phyloP scores from a whole-genome alignment of 116 monocot genomes.

The Papilionanthe hybrid region DNA sequence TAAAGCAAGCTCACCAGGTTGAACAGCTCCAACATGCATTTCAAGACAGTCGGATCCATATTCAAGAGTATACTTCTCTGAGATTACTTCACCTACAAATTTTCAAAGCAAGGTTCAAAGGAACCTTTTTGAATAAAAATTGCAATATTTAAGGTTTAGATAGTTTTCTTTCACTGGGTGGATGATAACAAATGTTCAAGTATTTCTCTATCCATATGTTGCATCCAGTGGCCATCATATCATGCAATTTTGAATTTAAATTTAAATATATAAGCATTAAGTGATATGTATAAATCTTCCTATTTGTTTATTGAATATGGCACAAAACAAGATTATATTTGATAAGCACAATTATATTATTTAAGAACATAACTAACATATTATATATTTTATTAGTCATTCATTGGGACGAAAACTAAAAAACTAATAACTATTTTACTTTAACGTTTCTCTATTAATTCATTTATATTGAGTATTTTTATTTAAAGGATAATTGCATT shows the following conservation, averaged over 20 bases:
- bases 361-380: no score
- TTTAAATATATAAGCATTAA: neutral
- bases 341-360: no score
- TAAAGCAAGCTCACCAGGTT: constrained; percentile 67
- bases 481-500: no score
- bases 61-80: constrained; percentile 72
- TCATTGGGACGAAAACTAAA: no score
- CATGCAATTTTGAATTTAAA: neutral
- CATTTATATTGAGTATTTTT: no score
- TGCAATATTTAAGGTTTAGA: neutral
- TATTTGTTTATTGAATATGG: no score
- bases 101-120: constrained; percentile 1
- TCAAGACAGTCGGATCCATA: constrained; percentile 88
- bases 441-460: no score
- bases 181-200: no score
- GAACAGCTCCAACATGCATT: constrained; percentile 79
- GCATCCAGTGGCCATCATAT: neutral
- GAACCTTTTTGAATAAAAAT: neutral
- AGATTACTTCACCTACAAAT: constrained; percentile 59
- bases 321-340: no score
- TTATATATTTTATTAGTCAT: no score
- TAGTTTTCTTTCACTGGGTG: neutral
- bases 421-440: no score
- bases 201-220: neutral
- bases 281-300: no score